phyloP scores from a whole-genome alignment of 805 yeast species.

The Zygosaccharomyces lentus region DNA sequence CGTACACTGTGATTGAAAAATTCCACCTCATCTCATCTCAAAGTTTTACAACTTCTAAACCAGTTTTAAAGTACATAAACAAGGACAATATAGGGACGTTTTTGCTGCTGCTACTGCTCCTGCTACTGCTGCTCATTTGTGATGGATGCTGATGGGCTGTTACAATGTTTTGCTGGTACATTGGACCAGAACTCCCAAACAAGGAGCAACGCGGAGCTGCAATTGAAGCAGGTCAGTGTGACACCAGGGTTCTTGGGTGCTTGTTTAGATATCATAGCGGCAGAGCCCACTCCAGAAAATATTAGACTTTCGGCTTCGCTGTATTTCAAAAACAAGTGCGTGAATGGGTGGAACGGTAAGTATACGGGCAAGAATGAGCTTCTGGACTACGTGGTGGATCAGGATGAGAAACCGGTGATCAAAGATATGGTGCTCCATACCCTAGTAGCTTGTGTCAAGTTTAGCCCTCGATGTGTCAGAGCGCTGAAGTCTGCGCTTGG shows the following conservation, averaged over 20 bases:
- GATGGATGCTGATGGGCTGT: slow-evolving; percentile 68
- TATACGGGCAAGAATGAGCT: slow-evolving; percentile 28
- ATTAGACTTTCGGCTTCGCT: slow-evolving; percentile 73
- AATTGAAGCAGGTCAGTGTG: slow-evolving; percentile 53
- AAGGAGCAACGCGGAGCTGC: slow-evolving; percentile 66
- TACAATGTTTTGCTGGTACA: slow-evolving; percentile 76
- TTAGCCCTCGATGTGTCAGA: slow-evolving; percentile 39
- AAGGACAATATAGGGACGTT: background rate
- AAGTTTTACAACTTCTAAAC: slow-evolving; percentile 2
- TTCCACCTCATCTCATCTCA: slow-evolving; percentile 5
- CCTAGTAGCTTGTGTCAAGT: slow-evolving; percentile 45
- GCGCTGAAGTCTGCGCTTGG: slow-evolving; percentile 49
- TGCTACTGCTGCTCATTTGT: background rate
- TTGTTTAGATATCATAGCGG: slow-evolving; percentile 68
- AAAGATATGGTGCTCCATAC: slow-evolving; percentile 65
- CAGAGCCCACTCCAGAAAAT: slow-evolving; percentile 45
- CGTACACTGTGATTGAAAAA: slow-evolving; percentile 7
- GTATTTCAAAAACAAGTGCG: slow-evolving; percentile 71
- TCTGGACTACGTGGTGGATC: slow-evolving; percentile 42
- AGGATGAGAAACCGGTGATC: slow-evolving; percentile 70
- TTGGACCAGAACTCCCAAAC: slow-evolving; percentile 58
- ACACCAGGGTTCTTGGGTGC: slow-evolving; percentile 76
- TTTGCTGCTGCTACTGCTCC: background rate
- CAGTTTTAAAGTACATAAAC: slow-evolving; percentile 1
- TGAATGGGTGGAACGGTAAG: slow-evolving; percentile 53